Base-by-base conservation (phyloP, 768 basidiomycete genomes). In the Pseudohyphozyma bogoriensis region DNA sequence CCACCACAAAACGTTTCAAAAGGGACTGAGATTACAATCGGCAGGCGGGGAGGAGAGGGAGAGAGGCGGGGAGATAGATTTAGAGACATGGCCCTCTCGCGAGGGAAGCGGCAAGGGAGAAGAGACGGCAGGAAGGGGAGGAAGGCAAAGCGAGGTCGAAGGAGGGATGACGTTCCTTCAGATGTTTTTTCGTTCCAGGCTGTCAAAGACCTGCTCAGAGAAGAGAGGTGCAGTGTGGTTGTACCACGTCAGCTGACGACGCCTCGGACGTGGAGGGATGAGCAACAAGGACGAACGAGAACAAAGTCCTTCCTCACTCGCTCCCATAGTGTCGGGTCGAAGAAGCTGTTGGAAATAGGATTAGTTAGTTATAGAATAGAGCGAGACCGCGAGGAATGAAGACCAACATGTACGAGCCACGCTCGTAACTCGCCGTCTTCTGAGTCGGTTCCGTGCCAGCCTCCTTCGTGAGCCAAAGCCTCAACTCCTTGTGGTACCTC, bases 401-500 rank as follows among this genome's bases (percentile, higher is more conserved):
- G 50, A 89, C 92, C 78, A 83, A 86, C 51, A 89, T 87, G 77
- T 92, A 93, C 55, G 84, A 82, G 31, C 91, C 90, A 66, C 85
- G 82, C 74, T 95, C 88, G 69, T 86, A 75, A 83, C 52, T 86
- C 15, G 65, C 61, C 36, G 68, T 70, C 69, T 73, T 73, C 50
- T 73, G 70, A 28, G 70, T 71, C 33, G 72, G 70, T 55, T 73
- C 71, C 56, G 85, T 84, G 26, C 85, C 85, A 39, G 81, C 83
- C 74, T 93, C 89, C 71, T 92, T 92, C 49, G 89, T 92, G 74
- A 95, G 75, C 84, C 84, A 83, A 81, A 88, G 74, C 44, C 84
- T 84, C 52, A 88, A 79, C 68, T 90, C 88, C 73, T 91, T 95
- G 81, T 95, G 91, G 75, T 86, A 95, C 62, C 92, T 80, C 91